Evolutionary conservation across 768 basidiomycete genomes (phyloP).

Genomic region (Boletus reticuloceps): DNA sequence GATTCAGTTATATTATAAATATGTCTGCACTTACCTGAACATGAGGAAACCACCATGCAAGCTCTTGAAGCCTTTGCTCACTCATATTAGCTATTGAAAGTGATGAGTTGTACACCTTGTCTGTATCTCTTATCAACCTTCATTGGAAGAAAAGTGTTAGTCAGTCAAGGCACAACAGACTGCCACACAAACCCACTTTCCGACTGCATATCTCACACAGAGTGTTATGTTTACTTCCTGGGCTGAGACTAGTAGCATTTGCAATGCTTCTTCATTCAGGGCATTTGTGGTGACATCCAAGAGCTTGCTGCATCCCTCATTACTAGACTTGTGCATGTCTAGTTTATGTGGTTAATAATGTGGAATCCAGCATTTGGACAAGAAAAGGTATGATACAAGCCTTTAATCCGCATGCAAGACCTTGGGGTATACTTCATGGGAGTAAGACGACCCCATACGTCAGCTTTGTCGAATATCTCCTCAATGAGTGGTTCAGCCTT

Average conservation of each 20-base stretch:
- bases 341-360: too few species aligned
- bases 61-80: not conserved
- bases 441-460: not conserved
- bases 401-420: not conserved
- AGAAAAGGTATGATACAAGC: not conserved
- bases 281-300: not conserved
- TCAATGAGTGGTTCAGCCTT: not conserved
- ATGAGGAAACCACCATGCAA: not conserved
- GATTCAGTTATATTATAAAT: too few species aligned
- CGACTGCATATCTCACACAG: slow-evolving; percentile 1
- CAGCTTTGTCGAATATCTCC: not conserved
- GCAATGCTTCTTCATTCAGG: not conserved
- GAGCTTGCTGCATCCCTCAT: not conserved
- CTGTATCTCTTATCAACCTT: not conserved
- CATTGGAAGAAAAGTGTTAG: not conserved
- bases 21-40: not conserved
- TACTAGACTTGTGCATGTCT: not conserved
- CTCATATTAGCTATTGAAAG: not conserved
- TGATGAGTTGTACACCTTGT: not conserved
- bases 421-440: not conserved
- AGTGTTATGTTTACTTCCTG: slow-evolving; percentile 1
- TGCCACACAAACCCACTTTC: not conserved
- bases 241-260: slow-evolving; percentile 2
- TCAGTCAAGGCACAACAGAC: accelerated
- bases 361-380: not conserved